A percentile compares a stretch with the other conserved stretches of the same genome.
These are phyloP conservation scores for Solanum pinnatisectum DNA, from an alignment of 257 asterid species.

Conservation along the genomic window DNA sequence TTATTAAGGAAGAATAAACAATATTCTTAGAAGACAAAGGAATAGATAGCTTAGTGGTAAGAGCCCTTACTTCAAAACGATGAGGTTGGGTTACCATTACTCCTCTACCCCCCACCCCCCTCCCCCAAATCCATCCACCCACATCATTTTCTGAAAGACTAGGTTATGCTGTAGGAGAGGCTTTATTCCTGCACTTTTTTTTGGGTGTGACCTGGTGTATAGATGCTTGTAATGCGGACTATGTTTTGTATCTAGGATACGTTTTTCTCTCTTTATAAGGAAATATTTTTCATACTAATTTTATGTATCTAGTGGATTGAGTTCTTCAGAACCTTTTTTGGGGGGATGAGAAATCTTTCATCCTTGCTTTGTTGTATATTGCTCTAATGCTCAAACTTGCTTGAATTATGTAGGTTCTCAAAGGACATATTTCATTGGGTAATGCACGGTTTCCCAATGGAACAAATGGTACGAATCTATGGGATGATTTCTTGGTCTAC, in stretches of 20 bases:
- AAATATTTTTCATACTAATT: neutral
- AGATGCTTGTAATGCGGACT: neutral
- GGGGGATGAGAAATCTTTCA: neutral
- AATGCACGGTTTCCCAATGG: constrained; percentile 93
- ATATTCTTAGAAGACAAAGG: neutral
- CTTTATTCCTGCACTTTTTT: neutral
- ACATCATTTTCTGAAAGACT: neutral
- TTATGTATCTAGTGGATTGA: neutral
- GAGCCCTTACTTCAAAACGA: neutral
- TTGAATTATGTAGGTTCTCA: constrained; percentile 64
- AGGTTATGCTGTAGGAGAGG: neutral
- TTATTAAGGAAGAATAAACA: neutral
- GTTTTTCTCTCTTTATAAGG: neutral
- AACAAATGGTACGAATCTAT: constrained; percentile 55
- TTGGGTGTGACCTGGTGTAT: neutral
- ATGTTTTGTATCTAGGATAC: neutral
- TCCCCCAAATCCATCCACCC: neutral
- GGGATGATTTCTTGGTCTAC: neutral
- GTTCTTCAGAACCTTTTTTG: neutral
- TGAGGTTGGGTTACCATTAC: neutral
- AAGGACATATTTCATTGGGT: constrained; percentile 92
- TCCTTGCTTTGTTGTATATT: neutral
- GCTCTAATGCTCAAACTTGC: neutral
- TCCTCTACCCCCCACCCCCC: neutral
- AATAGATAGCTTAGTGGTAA: neutral